Evolutionary conservation across 345 rosid species (phyloP).

Genomic region (Corchorus capsularis): DNA sequence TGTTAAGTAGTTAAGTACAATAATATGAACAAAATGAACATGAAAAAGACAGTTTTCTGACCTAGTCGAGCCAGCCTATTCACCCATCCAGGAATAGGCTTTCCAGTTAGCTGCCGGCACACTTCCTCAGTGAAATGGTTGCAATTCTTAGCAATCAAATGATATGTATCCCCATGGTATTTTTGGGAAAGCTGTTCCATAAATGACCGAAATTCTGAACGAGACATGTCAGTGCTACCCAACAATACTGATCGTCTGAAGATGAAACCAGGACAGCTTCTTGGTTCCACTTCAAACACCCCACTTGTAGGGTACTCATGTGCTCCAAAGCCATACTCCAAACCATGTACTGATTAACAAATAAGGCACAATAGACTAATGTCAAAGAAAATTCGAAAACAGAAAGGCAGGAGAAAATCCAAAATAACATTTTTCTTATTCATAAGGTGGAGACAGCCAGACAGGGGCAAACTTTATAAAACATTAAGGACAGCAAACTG

Average conservation of each 20-base stretch:
- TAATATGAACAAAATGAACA: conserved; percentile 7
- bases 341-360: conserved; percentile 64
- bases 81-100: conserved; percentile 93
- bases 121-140: conserved; percentile 94
- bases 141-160: conserved; percentile 97
- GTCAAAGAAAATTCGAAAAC: not conserved
- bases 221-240: conserved; percentile 73
- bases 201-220: conserved; percentile 69
- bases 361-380: conserved; percentile 23
- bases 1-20: not conserved
- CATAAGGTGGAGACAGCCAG: not conserved
- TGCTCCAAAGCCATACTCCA: conserved; percentile 93
- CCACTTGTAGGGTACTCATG: conserved; percentile 86
- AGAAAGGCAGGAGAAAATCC: not conserved
- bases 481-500: not conserved
- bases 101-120: conserved; percentile 68
- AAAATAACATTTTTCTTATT: not conserved
- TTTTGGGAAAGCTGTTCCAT: conserved; percentile 76
- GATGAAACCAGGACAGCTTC: conserved; percentile 87
- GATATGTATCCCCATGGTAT: conserved; percentile 86
- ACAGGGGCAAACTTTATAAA: not conserved
- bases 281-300: conserved; percentile 92
- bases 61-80: conserved; percentile 88
- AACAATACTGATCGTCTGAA: conserved; percentile 76
- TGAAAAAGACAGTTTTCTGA: conserved; percentile 33